These are phyloP conservation scores for Corymbia citriodora DNA, from an alignment of 441 rosid species.

Conservation along the genomic window DNA sequence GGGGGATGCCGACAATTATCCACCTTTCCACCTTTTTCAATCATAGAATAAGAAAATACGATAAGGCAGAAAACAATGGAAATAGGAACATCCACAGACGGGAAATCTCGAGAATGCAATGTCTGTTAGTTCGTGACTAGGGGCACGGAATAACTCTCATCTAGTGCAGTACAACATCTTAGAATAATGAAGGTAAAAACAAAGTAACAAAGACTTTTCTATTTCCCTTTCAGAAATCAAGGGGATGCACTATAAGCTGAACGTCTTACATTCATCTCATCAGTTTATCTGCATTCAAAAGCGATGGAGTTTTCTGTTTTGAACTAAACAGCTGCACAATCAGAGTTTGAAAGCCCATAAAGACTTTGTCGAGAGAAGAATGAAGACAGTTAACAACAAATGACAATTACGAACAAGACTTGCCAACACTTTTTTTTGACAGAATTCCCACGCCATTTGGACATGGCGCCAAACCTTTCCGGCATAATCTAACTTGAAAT, in stretches of 20 bases:
- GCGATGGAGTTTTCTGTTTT: background rate
- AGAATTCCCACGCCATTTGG: background rate
- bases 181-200: background rate
- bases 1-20: background rate
- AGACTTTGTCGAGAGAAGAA: background rate
- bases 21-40: background rate
- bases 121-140: background rate
- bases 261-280: background rate
- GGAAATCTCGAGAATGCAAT: background rate
- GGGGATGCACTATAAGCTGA: background rate
- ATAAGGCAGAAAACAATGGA: background rate
- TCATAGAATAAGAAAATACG: background rate
- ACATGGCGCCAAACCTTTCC: background rate
- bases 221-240: background rate
- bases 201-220: background rate
- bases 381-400: background rate
- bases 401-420: background rate
- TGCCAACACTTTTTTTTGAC: background rate
- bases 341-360: background rate
- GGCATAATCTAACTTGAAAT: background rate
- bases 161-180: background rate
- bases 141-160: background rate
- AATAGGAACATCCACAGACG: background rate
- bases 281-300: background rate
- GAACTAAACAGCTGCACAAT: background rate